A percentile compares a stretch with the other conserved stretches of the same genome.
These are phyloP conservation scores for Boletellus ananiceps DNA, from an alignment of 768 basidiomycete genomes.

Conservation along the genomic window DNA sequence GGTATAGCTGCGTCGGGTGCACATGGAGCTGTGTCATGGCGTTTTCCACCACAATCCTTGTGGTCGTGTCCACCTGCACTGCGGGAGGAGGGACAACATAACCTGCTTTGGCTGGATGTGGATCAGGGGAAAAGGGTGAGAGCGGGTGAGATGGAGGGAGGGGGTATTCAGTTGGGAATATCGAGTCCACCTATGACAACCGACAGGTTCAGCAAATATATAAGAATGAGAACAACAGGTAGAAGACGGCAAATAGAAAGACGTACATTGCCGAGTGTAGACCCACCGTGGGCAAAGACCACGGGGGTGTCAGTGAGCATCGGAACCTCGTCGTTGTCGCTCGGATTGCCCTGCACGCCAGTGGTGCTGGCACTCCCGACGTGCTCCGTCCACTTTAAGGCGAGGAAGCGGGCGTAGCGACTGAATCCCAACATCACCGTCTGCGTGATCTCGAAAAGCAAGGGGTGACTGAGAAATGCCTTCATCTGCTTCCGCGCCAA, in stretches of 20 bases:
- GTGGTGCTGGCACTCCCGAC: neutral
- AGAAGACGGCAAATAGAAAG: neutral
- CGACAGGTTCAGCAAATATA: no score
- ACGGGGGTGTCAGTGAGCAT: neutral
- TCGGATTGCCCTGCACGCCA: neutral
- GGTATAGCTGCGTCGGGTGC: constrained; percentile 42
- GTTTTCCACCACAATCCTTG: constrained; percentile 1
- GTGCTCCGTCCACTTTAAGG: constrained; percentile 24
- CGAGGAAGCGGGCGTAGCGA: neutral
- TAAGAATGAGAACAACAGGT: no score
- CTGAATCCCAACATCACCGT: constrained; percentile 8
- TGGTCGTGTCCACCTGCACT: neutral
- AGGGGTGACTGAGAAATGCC: constrained; percentile 37
- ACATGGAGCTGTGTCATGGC: constrained; percentile 30
- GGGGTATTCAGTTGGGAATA: constrained; percentile 3
- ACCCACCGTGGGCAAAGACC: constrained; percentile 14
- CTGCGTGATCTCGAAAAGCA: constrained; percentile 41
- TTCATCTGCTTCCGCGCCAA: constrained; percentile 36
- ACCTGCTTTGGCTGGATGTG: neutral
- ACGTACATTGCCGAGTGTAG: constrained; percentile 30
- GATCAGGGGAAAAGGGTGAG: neutral
- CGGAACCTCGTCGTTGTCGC: neutral
- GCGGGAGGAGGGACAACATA: neutral
- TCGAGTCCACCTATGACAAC: neutral
- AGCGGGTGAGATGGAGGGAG: neutral